Evolutionary conservation across 306 rosid genomes (phyloP).

Genomic region (Boehmeria nivea): DNA sequence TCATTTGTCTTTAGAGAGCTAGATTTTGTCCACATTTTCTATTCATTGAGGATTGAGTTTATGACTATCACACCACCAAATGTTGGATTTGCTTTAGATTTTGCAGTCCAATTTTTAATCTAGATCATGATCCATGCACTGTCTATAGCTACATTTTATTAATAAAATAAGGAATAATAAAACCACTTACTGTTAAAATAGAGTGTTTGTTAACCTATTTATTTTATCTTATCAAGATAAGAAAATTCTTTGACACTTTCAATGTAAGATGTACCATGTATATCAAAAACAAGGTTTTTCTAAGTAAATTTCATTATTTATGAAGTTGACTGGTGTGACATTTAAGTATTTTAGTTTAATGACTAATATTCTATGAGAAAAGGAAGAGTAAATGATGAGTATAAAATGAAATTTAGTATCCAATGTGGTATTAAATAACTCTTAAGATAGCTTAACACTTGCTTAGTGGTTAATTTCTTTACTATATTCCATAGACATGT

Average conservation of each 20-base stretch:
- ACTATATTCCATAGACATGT: conserved; percentile 4
- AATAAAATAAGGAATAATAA: background rate
- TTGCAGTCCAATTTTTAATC: conserved; percentile 1
- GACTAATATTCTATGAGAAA: background rate
- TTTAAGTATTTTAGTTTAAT: background rate
- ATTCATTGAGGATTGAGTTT: background rate
- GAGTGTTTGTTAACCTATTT: conserved; percentile 13
- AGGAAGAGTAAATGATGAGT: conserved; percentile 1
- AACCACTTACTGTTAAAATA: conserved; percentile 1
- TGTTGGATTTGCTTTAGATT: conserved; percentile 7
- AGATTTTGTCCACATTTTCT: conserved; percentile 8
- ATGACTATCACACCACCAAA: conserved; percentile 1
- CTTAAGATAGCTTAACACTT: background rate
- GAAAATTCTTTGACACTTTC: conserved; percentile 20
- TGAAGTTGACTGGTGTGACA: conserved; percentile 4
- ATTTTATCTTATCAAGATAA: conserved; percentile 29
- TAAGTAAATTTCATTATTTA: conserved; percentile 4
- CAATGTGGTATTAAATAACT: conserved; percentile 10
- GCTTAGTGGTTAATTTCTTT: conserved; percentile 15
- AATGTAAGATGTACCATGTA: background rate
- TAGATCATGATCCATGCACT: conserved; percentile 9
- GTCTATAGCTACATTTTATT: background rate
- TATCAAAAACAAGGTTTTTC: background rate
- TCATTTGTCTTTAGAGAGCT: conserved; percentile 3
- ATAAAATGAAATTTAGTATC: background rate